These are phyloP conservation scores for Cladosporium austrohemisphaericum DNA, from an alignment of 2,329 filamentous ascomycete species.

Conservation along the genomic window DNA sequence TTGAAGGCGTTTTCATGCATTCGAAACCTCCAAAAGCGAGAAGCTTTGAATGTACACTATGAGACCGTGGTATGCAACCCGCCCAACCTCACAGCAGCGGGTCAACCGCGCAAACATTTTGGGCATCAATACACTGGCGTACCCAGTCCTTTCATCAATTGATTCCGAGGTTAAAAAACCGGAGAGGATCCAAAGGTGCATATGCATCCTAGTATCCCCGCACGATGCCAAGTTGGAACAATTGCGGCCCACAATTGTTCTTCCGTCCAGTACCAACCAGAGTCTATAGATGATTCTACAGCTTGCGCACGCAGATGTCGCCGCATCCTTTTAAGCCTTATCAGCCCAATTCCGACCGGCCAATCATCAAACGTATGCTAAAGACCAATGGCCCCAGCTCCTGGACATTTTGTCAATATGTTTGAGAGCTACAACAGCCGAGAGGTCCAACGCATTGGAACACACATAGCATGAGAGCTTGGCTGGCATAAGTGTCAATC, in stretches of 20 bases:
- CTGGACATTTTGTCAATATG: not conserved
- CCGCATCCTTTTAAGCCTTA: not conserved
- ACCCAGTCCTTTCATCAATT: too few species aligned
- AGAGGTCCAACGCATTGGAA: not conserved
- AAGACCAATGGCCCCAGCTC: not conserved
- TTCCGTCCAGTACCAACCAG: constrained; percentile 2
- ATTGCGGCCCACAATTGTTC: not conserved
- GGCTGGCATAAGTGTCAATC: not conserved
- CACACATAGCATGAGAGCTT: not conserved
- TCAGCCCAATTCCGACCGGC: not conserved
- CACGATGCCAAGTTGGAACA: not conserved
- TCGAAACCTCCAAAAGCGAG: too few species aligned
- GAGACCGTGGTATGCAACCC: too few species aligned
- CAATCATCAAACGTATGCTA: not conserved
- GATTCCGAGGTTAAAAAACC: too few species aligned
- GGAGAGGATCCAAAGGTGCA: too few species aligned
- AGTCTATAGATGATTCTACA: not conserved
- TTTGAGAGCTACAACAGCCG: not conserved
- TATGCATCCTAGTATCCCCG: not conserved
- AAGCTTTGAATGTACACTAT: too few species aligned
- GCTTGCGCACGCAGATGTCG: not conserved
- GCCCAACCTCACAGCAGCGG: too few species aligned
- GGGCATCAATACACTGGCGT: too few species aligned
- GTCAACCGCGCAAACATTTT: too few species aligned
- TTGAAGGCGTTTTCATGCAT: too few species aligned